These are phyloP conservation scores for Barnettozyma sp. DNA, from an alignment of 805 yeast species.

Conservation along the genomic window DNA sequence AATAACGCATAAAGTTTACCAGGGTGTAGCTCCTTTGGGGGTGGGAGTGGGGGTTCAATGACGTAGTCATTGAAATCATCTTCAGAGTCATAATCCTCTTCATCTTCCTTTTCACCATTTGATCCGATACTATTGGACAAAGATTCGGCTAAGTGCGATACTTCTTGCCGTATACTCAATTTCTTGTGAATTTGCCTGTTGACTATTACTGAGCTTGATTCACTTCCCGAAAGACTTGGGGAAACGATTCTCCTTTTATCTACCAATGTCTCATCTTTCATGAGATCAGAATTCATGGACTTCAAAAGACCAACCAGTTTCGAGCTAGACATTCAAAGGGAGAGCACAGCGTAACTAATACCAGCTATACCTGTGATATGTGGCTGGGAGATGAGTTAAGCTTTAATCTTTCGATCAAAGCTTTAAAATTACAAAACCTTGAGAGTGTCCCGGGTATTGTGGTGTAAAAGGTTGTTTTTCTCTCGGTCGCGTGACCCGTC, in stretches of 20 bases:
- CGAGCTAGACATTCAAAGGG: slow-evolving; percentile 21
- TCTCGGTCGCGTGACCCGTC: too few species aligned
- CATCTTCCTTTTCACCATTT: slow-evolving; percentile 1
- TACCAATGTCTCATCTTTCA: slow-evolving; percentile 17
- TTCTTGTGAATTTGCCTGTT: slow-evolving; percentile 1
- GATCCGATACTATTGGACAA: too few species aligned
- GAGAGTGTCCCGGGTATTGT: too few species aligned
- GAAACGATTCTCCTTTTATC: slow-evolving; percentile 22
- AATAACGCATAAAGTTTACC: slow-evolving; percentile 78
- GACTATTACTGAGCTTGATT: slow-evolving; percentile 19
- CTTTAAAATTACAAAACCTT: too few species aligned
- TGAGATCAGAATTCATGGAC: slow-evolving; percentile 14
- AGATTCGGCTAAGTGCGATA: too few species aligned
- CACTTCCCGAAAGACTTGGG: slow-evolving; percentile 15
- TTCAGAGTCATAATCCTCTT: slow-evolving; percentile 18
- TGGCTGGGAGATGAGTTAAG: not conserved
- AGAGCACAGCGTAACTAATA: too few species aligned
- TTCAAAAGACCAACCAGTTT: slow-evolving; percentile 17
- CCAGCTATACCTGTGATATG: too few species aligned
- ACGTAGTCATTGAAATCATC: slow-evolving; percentile 38
- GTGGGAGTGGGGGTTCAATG: slow-evolving; percentile 36
- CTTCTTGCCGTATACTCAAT: slow-evolving; percentile 6
- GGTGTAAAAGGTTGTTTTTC: too few species aligned
- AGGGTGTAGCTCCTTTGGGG: slow-evolving; percentile 79
- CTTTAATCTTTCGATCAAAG: too few species aligned